Evolutionary conservation across 2,329 filamentous ascomycete genomes (phyloP).

Genomic region (Pleurostoma richardsiae): DNA sequence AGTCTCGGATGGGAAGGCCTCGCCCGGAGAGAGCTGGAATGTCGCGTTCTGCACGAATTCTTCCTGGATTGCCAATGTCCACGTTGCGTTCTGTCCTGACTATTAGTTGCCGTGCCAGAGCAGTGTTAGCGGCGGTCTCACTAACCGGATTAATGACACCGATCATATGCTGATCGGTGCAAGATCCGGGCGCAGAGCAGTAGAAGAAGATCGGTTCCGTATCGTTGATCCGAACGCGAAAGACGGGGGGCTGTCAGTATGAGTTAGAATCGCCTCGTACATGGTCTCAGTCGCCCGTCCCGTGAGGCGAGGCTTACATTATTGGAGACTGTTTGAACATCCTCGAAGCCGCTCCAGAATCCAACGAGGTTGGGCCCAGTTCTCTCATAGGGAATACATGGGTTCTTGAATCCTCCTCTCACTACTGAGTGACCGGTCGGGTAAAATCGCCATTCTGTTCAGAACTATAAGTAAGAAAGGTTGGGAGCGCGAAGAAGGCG

Average conservation of each 20-base stretch:
- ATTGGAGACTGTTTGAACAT: conserved; percentile 37
- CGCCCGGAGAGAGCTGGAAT: conserved; percentile 50
- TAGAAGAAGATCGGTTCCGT: conserved; percentile 65
- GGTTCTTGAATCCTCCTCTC: conserved; percentile 50
- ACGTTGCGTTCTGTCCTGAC: conserved; percentile 33
- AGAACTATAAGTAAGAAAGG: conserved; percentile 5
- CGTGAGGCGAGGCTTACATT: conserved; percentile 30
- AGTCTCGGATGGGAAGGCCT: conserved; percentile 45
- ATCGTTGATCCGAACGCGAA: conserved; percentile 46
- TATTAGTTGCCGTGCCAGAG: conserved; percentile 6
- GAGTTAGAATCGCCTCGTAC: neutral
- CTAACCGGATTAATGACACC: conserved; percentile 68
- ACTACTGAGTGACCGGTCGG: conserved; percentile 61
- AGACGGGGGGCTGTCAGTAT: conserved; percentile 32
- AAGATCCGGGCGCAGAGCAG: conserved; percentile 63
- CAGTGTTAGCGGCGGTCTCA: neutral
- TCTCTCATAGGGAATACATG: conserved; percentile 59
- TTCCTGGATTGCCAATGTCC: conserved; percentile 42
- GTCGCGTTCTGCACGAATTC: conserved; percentile 40
- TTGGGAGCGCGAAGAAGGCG: neutral
- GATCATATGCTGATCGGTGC: conserved; percentile 63
- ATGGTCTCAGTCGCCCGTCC: neutral
- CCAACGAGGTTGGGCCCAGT: conserved; percentile 39
- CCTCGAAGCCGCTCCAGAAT: conserved; percentile 48
- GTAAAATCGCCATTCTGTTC: conserved; percentile 53